Percentiles rank a stretch among this genome's conserved stretches.
Conservation (phyloP, 2,329 filamentous ascomycete genomes). For the Thielaviopsis ethacetica region DNA sequence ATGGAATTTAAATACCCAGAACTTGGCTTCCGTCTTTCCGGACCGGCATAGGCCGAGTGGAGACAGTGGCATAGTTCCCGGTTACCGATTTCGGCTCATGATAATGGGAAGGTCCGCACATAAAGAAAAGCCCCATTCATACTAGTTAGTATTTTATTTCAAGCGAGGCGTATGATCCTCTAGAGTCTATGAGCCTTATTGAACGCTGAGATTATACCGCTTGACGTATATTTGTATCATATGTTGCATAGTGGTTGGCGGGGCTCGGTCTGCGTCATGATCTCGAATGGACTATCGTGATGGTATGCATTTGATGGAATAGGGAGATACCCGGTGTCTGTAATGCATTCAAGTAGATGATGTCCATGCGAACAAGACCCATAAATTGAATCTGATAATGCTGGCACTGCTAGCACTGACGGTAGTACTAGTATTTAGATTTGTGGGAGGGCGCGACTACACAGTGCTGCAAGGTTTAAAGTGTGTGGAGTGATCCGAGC, state of each 20-base stretch:
- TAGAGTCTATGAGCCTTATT: neutral
- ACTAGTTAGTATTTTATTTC: too few relatives aligned
- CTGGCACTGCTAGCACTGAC: too few relatives aligned
- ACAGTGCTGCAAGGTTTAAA: too few relatives aligned
- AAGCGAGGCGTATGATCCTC: neutral
- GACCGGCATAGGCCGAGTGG: neutral
- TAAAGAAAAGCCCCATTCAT: neutral
- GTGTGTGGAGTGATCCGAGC: too few relatives aligned
- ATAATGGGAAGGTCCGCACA: neutral
- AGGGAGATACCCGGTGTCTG: neutral
- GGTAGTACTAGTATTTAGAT: too few relatives aligned
- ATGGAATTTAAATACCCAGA: neutral
- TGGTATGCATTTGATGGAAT: neutral
- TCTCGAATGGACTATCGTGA: neutral
- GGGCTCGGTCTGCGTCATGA: neutral
- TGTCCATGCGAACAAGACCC: too few relatives aligned
- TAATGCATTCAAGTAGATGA: too few relatives aligned
- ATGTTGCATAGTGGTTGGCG: too few relatives aligned
- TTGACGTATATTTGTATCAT: neutral
- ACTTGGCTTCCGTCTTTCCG: neutral
- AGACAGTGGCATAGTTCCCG: neutral
- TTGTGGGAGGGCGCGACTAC: too few relatives aligned
- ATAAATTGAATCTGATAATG: too few relatives aligned
- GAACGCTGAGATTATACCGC: neutral
- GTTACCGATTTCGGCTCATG: neutral